Conservation (phyloP, 495 filamentous ascomycete genomes). For the Aspergillus funiculosus region DNA sequence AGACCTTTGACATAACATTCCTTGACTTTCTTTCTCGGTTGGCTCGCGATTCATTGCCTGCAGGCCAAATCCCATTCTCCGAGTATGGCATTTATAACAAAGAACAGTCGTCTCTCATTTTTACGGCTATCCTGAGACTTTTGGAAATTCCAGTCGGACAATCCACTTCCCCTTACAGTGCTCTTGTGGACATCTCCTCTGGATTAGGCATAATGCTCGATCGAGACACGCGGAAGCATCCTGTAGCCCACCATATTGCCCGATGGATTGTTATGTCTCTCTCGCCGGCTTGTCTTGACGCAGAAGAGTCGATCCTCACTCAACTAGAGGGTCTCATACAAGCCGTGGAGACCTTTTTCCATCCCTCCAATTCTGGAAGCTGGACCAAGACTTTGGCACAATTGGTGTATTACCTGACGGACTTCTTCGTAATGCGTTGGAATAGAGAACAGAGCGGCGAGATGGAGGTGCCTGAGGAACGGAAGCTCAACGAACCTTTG, state of each 20-base stretch:
- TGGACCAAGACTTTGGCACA: conserved; percentile 92
- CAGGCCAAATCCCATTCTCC: conserved; percentile 70
- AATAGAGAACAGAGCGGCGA: conserved; percentile 91
- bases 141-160: conserved; percentile 97
- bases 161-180: conserved; percentile 84
- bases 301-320: conserved; percentile 71
- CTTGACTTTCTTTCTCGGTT: conserved; percentile 85
- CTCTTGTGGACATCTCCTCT: conserved; percentile 69
- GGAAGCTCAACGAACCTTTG: conserved; percentile 69
- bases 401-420: conserved; percentile 84
- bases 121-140: conserved; percentile 82
- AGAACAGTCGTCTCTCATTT: conserved; percentile 88
- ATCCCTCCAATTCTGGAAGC: conserved; percentile 88
- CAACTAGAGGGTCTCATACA: conserved; percentile 91
- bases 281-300: conserved; percentile 74
- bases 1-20: conserved; percentile 77
- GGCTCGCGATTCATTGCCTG: conserved; percentile 71
- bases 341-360: conserved; percentile 97
- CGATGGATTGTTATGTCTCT: conserved; percentile 92
- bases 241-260: conserved; percentile 85
- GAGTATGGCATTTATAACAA: conserved; percentile 86
- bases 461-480: conserved; percentile 72
- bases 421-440: conserved; percentile 98
- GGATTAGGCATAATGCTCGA: conserved; percentile 82
- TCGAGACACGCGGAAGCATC: conserved; percentile 87